These are phyloP conservation scores for Dothistroma pini DNA, from an alignment of 2,329 filamentous ascomycete species.

Conservation along the genomic window DNA sequence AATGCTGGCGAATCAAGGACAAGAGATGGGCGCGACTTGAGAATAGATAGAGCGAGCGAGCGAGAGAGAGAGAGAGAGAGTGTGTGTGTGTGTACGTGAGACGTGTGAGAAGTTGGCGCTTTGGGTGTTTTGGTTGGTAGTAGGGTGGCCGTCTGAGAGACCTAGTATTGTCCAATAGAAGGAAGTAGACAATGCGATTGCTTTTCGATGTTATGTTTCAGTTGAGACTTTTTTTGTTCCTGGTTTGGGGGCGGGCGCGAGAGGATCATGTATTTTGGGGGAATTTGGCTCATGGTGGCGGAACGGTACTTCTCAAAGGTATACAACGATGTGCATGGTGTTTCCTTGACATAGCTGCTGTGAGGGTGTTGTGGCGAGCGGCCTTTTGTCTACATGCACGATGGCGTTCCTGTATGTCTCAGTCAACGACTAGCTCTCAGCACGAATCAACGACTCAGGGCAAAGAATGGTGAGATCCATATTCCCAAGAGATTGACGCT, in stretches of 20 bases:
- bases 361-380: conserved; percentile 1
- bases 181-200: background rate
- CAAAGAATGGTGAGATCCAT: background rate
- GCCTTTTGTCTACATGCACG: background rate
- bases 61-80: background rate
- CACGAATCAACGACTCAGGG: background rate
- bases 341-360: background rate
- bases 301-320: background rate
- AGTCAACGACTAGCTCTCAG: background rate
- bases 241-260: background rate
- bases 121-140: background rate
- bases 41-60: no score
- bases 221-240: background rate
- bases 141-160: background rate
- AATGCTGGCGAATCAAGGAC: background rate
- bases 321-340: background rate
- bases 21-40: background rate
- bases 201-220: background rate
- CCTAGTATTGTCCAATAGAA: background rate
- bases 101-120: background rate
- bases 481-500: background rate
- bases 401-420: background rate
- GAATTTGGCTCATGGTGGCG: background rate
- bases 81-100: background rate
- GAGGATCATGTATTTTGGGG: background rate